Base-by-base conservation (phyloP, 2,329 filamentous ascomycete genomes). In the Phialophora expanda region DNA sequence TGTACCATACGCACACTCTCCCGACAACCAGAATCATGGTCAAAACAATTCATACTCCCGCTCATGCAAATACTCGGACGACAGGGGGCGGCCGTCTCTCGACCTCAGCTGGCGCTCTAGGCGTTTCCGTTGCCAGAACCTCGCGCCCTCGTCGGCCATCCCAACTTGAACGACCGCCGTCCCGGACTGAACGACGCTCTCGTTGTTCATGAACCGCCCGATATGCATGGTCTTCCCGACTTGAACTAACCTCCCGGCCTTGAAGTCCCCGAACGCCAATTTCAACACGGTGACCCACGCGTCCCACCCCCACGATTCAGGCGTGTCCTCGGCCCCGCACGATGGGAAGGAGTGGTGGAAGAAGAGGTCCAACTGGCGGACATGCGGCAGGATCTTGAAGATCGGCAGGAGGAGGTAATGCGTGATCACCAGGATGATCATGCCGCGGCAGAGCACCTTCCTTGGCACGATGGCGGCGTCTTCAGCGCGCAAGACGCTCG, bases 31-130 rank as follows among this genome's bases (percentile, higher is more conserved):
- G 6, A 20, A 48, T 48, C 17, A 7, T n/a, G 44, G 17, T 48
- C 44, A 48, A 48, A 48, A 48, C 44, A n/a, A n/a, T 17, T 48
- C 44, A 48, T 48, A 48, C 17, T 48, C 44, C 17, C 44, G 17
- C 20, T 48, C 44, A 20, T 48, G 44, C 20, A 48, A 48, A 7
- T n/a, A n/a, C 44, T 48, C 17, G 2, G 44, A 48, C 14, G 20
- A 48, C 0, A 7, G 3, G 9, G 0, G 44, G 4, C 1, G 44
- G 17, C 8, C 20, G 11, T 12, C 9, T 11, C 32, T 12, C 32
- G 11, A 34, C 2, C 2, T 34, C 32, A 2, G 32, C 4, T 2
- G 44, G 9, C 20, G 44, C 17, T 2, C 17, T 17, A 48, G 44
- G 2, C 44, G 44, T 11, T 48, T 48, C 17, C 44, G 44, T 7